Evolutionary conservation across 257 asterid species (phyloP), one percentile per base, ranked within the genome.

Genomic region (Ajuga chamaepitys): DNA sequence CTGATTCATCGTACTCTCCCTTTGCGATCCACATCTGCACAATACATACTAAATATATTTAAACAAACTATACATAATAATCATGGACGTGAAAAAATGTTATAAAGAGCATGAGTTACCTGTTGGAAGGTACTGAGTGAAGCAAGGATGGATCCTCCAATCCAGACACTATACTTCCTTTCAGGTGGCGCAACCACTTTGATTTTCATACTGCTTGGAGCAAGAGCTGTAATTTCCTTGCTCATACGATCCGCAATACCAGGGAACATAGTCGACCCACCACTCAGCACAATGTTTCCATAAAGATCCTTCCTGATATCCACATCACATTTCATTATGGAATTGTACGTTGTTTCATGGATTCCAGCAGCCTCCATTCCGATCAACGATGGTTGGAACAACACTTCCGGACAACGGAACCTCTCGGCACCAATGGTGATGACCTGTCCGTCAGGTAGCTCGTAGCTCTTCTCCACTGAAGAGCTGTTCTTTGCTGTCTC

Each of bases 91-190:
- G 35, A 9, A 58, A 32, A 3, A 2, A 5, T 13, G 2, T 5
- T 34, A 16, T 2, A 50, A 24, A 2, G 13, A 34, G 13, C 7
- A 16, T 8, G 30, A 46, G 56, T 72, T 26, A 82, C 95, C 95
- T 86, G 90, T 28, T 86, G 95, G 83, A 86, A 86, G 68, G 90
- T 86, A 77, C 89, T 86, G 28, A 86, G 85, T 63, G 93, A 85
- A 44, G 93, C 86, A 28, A 86, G 64, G 69, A 86, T 83, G 2
- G 87, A 86, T 26, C 93, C 93, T 65, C 93, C 93, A 24, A 83
- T 83, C 87, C 94, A 86, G 67, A 83, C 94, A 75, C 90, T 86
- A 73, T 86, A 86, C 78, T 80, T 86, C 71, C 88, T 81, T 50
- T 86, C 88, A 25, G 88, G 90, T 3, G 88, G 95, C 0, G 90